Evolutionary conservation across 495 filamentous ascomycete species (phyloP), one percentile per base, ranked within the genome.

Genomic region (Amorphotheca resinae): DNA sequence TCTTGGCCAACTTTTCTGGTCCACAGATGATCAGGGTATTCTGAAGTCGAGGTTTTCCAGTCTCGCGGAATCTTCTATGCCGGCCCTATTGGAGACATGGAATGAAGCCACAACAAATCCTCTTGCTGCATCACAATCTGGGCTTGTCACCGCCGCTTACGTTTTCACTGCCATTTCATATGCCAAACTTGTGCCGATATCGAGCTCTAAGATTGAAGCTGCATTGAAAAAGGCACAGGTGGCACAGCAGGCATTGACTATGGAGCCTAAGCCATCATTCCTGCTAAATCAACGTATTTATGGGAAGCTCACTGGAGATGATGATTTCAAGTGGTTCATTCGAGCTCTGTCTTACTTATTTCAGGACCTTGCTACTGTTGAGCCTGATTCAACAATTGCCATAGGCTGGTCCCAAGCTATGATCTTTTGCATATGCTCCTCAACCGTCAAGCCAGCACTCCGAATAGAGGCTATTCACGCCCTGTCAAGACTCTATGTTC

Each of bases 281-380:
- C 65, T 95, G 5, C 68, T 96, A 1, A 94, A 86, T 55, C 75
- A 77, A 16, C 82, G 79, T 38, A 73, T 89, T 6, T 95, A 87
- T 62, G 71, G 79, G 25, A 94, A 93, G 54, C 56, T 95, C 14
- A 60, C 67, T 3, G 62, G 62, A 5, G 73, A 82, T 32, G 78
- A 84, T 15, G 91, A 95, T 49, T 62, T 84, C 20, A 66, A 64
- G 37, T 96, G 93, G 87, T 64, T 77, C 26, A 62, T 79, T 25
- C 74, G 82, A 42, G 77, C 83, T 30, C 69, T 98, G 36, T 61
- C 70, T 7, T 73, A 77, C 21, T 64, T 80, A 22, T 65, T 78
- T 4, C 57, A 66, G 6, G 60, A 65, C 1, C 44, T 67, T 9
- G 59, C 59, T 22, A 62, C 64, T 14, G 30, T 49, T 16, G 50